These are phyloP conservation scores for Prunella vulgaris DNA, from an alignment of 257 asterid genomes.

Conservation along the genomic window DNA sequence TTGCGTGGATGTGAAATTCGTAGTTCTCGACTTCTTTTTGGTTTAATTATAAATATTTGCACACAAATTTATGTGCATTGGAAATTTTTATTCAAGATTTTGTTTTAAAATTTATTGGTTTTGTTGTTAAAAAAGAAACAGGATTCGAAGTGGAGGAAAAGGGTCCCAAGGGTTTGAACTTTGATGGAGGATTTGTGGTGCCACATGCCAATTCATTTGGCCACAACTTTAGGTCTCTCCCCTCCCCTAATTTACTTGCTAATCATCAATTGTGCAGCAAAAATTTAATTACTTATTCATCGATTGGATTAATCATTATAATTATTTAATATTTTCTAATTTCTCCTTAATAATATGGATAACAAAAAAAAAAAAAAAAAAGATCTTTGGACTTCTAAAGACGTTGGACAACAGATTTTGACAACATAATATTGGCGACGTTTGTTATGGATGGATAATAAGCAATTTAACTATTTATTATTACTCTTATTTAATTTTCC, in stretches of 20 bases:
- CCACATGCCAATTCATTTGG: constrained; percentile 81
- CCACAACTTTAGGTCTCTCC: constrained; percentile 66
- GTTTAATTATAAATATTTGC: neutral
- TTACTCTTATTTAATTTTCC: neutral
- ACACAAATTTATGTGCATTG: neutral
- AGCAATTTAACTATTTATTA: neutral
- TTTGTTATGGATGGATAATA: neutral
- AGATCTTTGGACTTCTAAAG: neutral
- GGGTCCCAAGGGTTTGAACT: constrained; percentile 33
- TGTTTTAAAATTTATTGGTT: neutral
- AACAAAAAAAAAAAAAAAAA: no score
- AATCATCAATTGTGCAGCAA: neutral
- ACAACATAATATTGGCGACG: neutral
- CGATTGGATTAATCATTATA: neutral
- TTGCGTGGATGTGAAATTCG: neutral
- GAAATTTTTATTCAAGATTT: neutral
- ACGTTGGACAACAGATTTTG: neutral
- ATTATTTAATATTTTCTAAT: neutral
- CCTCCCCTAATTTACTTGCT: neutral
- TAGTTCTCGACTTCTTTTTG: no score
- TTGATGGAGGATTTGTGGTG: constrained; percentile 54
- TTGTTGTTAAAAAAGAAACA: constrained; percentile 24
- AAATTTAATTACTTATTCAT: neutral
- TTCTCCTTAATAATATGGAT: no score
- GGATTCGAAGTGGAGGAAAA: constrained; percentile 50